Evolutionary conservation across 805 yeast species (phyloP).

Genomic region (Nadsonia fulvescens): DNA sequence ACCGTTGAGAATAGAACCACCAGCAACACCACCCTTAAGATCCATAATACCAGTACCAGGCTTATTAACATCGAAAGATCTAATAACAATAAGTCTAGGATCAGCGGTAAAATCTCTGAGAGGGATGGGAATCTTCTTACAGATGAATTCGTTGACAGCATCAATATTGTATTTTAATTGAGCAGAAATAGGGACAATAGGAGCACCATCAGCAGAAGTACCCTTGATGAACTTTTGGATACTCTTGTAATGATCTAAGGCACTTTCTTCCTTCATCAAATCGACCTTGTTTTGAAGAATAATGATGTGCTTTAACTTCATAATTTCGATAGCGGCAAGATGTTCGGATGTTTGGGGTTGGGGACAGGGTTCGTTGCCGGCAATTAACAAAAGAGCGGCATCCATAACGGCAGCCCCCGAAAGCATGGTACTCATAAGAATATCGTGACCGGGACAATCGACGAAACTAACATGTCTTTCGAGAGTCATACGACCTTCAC

Average conservation of each 20-base stretch:
- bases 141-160: slow-evolving; percentile 94
- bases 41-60: slow-evolving; percentile 97
- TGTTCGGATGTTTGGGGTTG: slow-evolving; percentile 99
- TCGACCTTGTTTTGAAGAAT: slow-evolving; percentile 96
- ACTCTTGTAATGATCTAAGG: slow-evolving; percentile 86
- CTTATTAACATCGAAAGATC: slow-evolving; percentile 96
- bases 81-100: slow-evolving; percentile 89
- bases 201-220: slow-evolving; percentile 98
- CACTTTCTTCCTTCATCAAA: slow-evolving; percentile 93
- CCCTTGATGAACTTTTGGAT: slow-evolving; percentile 88
- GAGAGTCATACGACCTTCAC: slow-evolving; percentile 73
- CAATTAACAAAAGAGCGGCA: slow-evolving; percentile 88
- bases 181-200: slow-evolving; percentile 96
- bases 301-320: slow-evolving; percentile 93
- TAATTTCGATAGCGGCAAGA: slow-evolving; percentile 97
- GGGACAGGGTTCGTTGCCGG: slow-evolving; percentile 98
- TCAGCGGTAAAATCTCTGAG: slow-evolving; percentile 84
- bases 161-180: slow-evolving; percentile 97
- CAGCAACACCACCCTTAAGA: slow-evolving; percentile 99
- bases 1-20: slow-evolving; percentile 95
- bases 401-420: slow-evolving; percentile 99
- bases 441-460: slow-evolving; percentile 99
- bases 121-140: slow-evolving; percentile 90
- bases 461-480: slow-evolving; percentile 96
- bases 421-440: slow-evolving; percentile 99